These are phyloP conservation scores for Dictyostelium citrinum DNA, from an alignment of 78 protist species.

Conservation along the genomic window DNA sequence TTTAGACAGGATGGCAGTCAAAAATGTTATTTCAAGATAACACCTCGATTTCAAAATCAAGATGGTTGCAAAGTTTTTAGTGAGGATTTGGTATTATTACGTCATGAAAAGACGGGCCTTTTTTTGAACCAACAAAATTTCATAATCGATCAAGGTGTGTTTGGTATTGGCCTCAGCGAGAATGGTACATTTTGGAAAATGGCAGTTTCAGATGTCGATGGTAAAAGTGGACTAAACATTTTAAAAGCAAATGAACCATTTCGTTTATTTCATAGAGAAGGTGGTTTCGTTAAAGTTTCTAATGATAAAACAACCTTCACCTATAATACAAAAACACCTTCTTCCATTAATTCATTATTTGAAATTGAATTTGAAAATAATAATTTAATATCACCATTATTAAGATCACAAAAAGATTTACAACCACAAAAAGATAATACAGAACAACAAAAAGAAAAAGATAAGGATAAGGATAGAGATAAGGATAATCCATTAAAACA, in stretches of 20 bases:
- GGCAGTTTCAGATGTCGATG: conserved; percentile 44
- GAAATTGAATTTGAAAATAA: conserved; percentile 45
- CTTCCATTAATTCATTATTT: conserved; percentile 42
- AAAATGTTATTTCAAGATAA: conserved; percentile 68
- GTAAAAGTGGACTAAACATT: conserved; percentile 27
- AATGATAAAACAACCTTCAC: conserved; percentile 37
- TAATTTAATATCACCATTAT: neutral
- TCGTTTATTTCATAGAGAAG: conserved; percentile 73
- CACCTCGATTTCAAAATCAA: conserved; percentile 4
- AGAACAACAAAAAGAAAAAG: neutral
- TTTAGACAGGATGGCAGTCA: conserved; percentile 55
- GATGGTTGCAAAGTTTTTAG: conserved; percentile 49
- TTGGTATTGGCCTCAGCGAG: conserved; percentile 42
- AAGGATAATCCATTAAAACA: neutral
- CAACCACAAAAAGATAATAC: neutral
- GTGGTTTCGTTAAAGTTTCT: conserved; percentile 53
- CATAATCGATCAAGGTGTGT: conserved; percentile 39
- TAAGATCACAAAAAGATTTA: neutral
- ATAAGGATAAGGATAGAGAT: neutral
- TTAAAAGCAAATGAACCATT: conserved; percentile 40
- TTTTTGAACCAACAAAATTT: conserved; percentile 33
- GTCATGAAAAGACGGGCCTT: conserved; percentile 69
- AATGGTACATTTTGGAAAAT: conserved; percentile 58
- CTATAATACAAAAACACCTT: conserved; percentile 60
- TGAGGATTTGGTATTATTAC: conserved; percentile 22